Percentiles rank a stretch among this genome's conserved stretches.
These are phyloP conservation scores for Yamadazyma sp. DNA, from an alignment of 805 yeast species.

Conservation along the genomic window DNA sequence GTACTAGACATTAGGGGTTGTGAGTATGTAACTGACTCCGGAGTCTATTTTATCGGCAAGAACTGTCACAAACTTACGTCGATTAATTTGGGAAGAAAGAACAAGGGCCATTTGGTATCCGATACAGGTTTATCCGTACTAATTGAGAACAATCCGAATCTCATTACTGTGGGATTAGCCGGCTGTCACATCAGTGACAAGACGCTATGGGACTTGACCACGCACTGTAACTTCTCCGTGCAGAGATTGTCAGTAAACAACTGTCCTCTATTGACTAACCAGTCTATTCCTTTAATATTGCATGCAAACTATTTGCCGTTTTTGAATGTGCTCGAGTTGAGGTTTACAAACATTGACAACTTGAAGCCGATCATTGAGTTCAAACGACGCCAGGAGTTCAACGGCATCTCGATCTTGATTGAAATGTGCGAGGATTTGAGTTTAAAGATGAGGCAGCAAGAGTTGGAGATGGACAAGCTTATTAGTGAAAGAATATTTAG, in stretches of 20 bases:
- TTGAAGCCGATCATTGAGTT: conserved; percentile 67
- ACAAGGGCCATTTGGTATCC: conserved; percentile 64
- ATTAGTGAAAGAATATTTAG: conserved; percentile 56
- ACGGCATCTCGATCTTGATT: conserved; percentile 54
- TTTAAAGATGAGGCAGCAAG: conserved; percentile 57
- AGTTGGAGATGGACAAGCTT: conserved; percentile 54
- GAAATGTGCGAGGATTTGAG: conserved; percentile 79
- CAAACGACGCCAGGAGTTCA: conserved; percentile 50
- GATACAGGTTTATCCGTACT: conserved; percentile 65
- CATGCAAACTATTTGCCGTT: conserved; percentile 51
- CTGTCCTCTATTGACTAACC: conserved; percentile 60
- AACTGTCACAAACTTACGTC: conserved; percentile 55
- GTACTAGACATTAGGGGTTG: conserved; percentile 82
- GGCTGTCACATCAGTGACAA: conserved; percentile 82
- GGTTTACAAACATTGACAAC: conserved; percentile 61
- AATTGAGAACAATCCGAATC: conserved; percentile 49
- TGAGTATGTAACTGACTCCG: conserved; percentile 71
- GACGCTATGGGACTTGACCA: conserved; percentile 77
- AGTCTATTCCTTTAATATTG: conserved; percentile 53
- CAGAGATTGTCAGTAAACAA: conserved; percentile 74
- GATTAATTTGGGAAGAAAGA: conserved; percentile 81
- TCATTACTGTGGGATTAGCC: conserved; percentile 79
- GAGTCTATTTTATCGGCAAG: conserved; percentile 65
- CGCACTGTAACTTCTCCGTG: conserved; percentile 46
- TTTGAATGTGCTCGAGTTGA: conserved; percentile 73